Evolutionary conservation across 2,329 filamentous ascomycete species (phyloP), one percentile per base, ranked within the genome.

Genomic region (Blastomyces silverae): DNA sequence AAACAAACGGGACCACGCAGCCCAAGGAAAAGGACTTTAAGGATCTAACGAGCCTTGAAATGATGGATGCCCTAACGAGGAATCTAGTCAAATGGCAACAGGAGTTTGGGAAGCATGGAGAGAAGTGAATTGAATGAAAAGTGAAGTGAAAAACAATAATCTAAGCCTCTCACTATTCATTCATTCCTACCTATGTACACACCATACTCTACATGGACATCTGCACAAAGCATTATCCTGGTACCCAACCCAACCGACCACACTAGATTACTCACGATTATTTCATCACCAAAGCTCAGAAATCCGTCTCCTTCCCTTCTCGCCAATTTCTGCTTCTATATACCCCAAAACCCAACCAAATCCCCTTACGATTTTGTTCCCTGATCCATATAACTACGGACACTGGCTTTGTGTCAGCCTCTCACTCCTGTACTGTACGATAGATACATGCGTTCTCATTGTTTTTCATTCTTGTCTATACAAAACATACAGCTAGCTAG

Each of bases 81-180:
- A 87, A 92, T 74, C 83, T 96, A 71, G 85, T 93, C 69, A 89
- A 89, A 72, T 96, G 91, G 91, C 91, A 96, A 78, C 88, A 89
- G 68, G 85, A 90, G 72, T 92, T 79, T 74, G 81, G 82, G 55
- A 81, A 82, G 69, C 80, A 79, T 67, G 80, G 80, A 22, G 81
- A 83, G 67, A 79, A 79, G 70, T 80, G 73, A 46, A 5, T 11
- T 42, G 39, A 42, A 5, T 3, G 8, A 37, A 44, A 76, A 67
- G 64, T 64, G 42, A 22, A n/a, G 44, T 20, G 59, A 37, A 28
- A 50, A 34, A 7, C 13, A 17, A 52, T 4, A 13, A 52, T 15
- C 11, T 6, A 28, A 52, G 37, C 22, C 25, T 5, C 8, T 53
- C 25, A 28, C 25, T 22, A 53, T 31, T 17, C 25, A 20, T 2